Base-by-base conservation (phyloP, 805 yeast genomes). In the Wickerhamiella nectarea region DNA sequence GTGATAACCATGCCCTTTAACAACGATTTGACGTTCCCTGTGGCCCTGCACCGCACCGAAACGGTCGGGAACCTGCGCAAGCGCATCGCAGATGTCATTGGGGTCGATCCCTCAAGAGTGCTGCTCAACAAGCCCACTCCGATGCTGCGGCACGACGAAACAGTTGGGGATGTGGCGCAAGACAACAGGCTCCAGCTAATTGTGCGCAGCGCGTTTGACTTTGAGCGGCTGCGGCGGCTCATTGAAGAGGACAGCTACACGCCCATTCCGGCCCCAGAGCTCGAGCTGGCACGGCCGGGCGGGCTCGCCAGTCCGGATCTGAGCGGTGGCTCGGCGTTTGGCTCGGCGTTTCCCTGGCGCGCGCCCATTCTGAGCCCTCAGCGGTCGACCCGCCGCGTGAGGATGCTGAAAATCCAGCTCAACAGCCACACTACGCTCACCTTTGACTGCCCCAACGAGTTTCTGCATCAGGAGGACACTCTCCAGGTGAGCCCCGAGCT, bases 181-280 rank as follows among this genome's bases (percentile, higher is more conserved):
- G 36, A 21, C 22, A 39, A 31, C 36, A n/a, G 22, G 18, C 34
- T 40, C 26, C 43, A 40, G 38, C 43, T 40, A n/a, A 38, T 40
- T 25, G 43, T 40, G 31, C 38, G 43, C 22, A n/a, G 33, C 11
- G n/a, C 43, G 18, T 40, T 40, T 18, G 43, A 40, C 19, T 40
- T 40, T 18, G 43, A 40, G 34, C 26, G 20, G 14, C 38, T 40
- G 22, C 38, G 43, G 24, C 38, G 31, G 38, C 43, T 40, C 25
- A 40, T 40, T 22, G 43, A 40, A 34, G 43, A 26, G n/a, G 43
- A 34, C 17, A 14, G 19, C 21, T 40, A 40, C 17, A 22, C 22
- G 25, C 43, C 43, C 4, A 40, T 34, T 12, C 19, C 20, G 3
- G 36, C 38, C 1, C 38, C 43, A 3, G 43, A 22, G 9, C 9